These are phyloP conservation scores for Blakeslea trispora DNA, from an alignment of 371 early-diverging fungal species.

Conservation along the genomic window DNA sequence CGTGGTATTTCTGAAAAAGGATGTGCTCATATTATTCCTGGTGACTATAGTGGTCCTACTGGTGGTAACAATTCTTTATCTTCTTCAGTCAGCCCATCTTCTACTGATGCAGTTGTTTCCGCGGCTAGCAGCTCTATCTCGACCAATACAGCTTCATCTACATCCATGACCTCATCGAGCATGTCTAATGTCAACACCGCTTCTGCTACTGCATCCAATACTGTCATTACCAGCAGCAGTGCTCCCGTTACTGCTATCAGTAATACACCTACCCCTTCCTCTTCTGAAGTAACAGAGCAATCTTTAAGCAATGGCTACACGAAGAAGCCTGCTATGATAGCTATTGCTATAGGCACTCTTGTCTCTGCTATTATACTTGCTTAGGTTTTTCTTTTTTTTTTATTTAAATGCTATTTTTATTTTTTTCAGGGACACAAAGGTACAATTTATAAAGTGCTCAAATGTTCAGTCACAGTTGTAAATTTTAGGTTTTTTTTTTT, in stretches of 20 bases:
- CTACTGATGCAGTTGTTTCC: background rate
- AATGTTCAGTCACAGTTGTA: too few species aligned
- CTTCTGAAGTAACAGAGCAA: background rate
- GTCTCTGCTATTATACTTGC: background rate
- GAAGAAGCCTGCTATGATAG: background rate
- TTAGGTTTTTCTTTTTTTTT: background rate
- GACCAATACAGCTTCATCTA: too few species aligned
- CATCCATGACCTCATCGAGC: too few species aligned
- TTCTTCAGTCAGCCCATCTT: background rate
- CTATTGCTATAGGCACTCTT: background rate
- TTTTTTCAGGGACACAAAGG: too few species aligned
- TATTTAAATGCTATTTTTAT: background rate
- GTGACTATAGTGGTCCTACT: constrained; percentile 54
- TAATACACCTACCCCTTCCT: background rate
- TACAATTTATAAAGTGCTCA: too few species aligned
- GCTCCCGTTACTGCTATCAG: background rate
- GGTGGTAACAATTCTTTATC: background rate
- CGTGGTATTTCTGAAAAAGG: constrained; percentile 54
- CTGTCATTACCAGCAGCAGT: background rate
- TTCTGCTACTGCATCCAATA: too few species aligned
- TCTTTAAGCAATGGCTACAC: background rate
- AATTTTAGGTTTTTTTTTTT: too few species aligned
- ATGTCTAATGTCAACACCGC: too few species aligned
- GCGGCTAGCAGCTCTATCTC: background rate
- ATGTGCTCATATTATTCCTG: constrained; percentile 54